These are phyloP conservation scores for Xanthoconium purpureum DNA, from an alignment of 768 basidiomycete species.

Conservation along the genomic window DNA sequence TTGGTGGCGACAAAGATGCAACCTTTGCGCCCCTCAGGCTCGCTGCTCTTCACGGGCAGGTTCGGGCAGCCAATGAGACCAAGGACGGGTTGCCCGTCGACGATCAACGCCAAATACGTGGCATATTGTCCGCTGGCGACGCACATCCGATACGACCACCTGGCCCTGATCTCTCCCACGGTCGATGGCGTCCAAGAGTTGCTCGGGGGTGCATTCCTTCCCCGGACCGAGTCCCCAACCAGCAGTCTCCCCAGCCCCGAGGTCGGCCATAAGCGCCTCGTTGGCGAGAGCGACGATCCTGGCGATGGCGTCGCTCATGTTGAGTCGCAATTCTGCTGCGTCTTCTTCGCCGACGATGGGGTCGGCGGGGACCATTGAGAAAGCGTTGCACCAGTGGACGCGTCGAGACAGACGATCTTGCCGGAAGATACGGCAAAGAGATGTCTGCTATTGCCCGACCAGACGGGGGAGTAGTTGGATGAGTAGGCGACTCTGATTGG, in stretches of 20 bases:
- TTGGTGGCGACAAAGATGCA: conserved; percentile 85
- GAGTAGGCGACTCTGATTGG: too few relatives aligned
- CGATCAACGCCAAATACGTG: conserved; percentile 82
- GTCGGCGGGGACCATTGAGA: conserved; percentile 59
- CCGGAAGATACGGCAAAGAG: too few relatives aligned
- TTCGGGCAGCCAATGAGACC: conserved; percentile 95
- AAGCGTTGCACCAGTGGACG: too few relatives aligned
- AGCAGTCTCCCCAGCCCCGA: conserved; percentile 51
- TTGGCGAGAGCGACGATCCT: conserved; percentile 82
- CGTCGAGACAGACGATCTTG: too few relatives aligned
- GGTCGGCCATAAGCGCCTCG: conserved; percentile 60
- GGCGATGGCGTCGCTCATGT: conserved; percentile 29
- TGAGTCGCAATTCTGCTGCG: conserved; percentile 67
- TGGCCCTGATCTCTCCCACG: conserved; percentile 66
- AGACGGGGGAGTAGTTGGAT: too few relatives aligned
- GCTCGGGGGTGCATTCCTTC: conserved; percentile 45
- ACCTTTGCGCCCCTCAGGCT: conserved; percentile 63
- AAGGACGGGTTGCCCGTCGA: conserved; percentile 73
- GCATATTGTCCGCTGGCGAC: conserved; percentile 84
- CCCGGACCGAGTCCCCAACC: conserved; percentile 75
- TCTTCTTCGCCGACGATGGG: conserved; percentile 96
- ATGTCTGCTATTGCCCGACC: too few relatives aligned
- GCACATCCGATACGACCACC: conserved; percentile 63
- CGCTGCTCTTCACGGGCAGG: conserved; percentile 54
- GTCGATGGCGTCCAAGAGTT: conserved; percentile 86